Evolutionary conservation across 371 early-diverging fungal genomes (phyloP), one percentile per base, ranked within the genome.

Genomic region (Neoconidiobolus thromboides): DNA sequence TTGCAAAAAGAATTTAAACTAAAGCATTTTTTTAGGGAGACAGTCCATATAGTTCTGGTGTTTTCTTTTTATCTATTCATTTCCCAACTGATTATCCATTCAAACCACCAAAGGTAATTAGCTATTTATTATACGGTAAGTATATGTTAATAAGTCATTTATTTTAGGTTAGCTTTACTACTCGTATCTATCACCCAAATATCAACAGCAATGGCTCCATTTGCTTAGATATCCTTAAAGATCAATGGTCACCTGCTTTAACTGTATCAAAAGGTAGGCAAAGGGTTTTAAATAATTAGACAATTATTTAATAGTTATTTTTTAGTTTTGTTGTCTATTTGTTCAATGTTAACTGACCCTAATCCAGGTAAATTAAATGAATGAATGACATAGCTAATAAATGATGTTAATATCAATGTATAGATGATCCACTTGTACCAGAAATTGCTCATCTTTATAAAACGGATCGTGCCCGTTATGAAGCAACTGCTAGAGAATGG

Each of bases 61-160:
- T 93, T 54, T 98, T 98, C 76, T 95, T 99, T 80, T 79, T 99
- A 62, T 78, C 87, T 55, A 98, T 99, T 71, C 91, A 89, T 70
- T 89, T 96, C 63, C 91, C 95, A 15, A 70, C 74, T 52, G 89
- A 91, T 43, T 95, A 95, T 69, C 96, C 95, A 9, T 95, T 93
- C 74, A 87, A 85, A 69, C 88, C 94, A 2, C 96, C 96, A 62
- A 83, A 83, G 71, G 78, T 80, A 60, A 44, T 59, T 49, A 3
- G 14, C 10, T 36, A n/a, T 15, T 43, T 6, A 48, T n/a, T 42
- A 55, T 26, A 26, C 10, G 36, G 48, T 42, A 12, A 12, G 15
- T 52, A 43, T 15, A 12, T 38, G 1, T 10, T 57, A 14, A 44
- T 48, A 44, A 26, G 26, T 26, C 26, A 26, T 26, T 26, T 26